Evolutionary conservation across 2,329 filamentous ascomycete species (phyloP).

Genomic region (Rhinocladiella mackenziei): DNA sequence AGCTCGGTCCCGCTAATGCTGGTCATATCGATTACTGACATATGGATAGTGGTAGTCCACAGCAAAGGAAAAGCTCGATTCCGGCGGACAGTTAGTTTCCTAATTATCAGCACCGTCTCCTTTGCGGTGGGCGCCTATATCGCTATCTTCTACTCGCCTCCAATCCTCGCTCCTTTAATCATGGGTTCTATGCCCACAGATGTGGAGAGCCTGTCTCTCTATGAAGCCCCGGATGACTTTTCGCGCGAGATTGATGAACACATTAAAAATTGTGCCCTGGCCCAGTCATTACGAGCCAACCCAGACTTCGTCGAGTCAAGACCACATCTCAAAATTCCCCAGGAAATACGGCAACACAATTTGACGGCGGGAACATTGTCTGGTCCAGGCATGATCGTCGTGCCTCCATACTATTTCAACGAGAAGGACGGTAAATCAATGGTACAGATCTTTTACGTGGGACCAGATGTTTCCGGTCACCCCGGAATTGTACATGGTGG

Average conservation of each 20-base stretch:
- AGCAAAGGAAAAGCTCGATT: constrained; percentile 23
- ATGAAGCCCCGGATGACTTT: constrained; percentile 52
- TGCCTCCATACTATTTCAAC: constrained; percentile 75
- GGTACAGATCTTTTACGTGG: constrained; percentile 72
- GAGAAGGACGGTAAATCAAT: constrained; percentile 66
- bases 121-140: constrained; percentile 26
- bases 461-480: constrained; percentile 78
- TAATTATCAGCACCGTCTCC: constrained; percentile 27
- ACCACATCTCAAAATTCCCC: constrained; percentile 82
- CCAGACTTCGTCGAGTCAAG: constrained; percentile 69
- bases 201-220: constrained; percentile 68
- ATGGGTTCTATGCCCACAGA: constrained; percentile 55
- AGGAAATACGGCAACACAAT: constrained; percentile 64
- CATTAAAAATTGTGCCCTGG: constrained; percentile 73
- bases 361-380: constrained; percentile 77
- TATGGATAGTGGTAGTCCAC: constrained; percentile 28
- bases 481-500: constrained; percentile 89
- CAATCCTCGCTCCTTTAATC: constrained; percentile 29
- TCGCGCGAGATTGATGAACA: constrained; percentile 62
- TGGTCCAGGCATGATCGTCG: constrained; percentile 69
- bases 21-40: constrained; percentile 1
- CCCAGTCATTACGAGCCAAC: constrained; percentile 62
- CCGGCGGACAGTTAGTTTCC: constrained; percentile 24
- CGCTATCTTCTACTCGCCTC: constrained; percentile 26
- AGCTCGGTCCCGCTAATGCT: background rate